A percentile compares a stretch with the other conserved stretches of the same genome.
Conservation (phyloP, 2,329 filamentous ascomycete genomes). For the Aureobasidium sp. region DNA sequence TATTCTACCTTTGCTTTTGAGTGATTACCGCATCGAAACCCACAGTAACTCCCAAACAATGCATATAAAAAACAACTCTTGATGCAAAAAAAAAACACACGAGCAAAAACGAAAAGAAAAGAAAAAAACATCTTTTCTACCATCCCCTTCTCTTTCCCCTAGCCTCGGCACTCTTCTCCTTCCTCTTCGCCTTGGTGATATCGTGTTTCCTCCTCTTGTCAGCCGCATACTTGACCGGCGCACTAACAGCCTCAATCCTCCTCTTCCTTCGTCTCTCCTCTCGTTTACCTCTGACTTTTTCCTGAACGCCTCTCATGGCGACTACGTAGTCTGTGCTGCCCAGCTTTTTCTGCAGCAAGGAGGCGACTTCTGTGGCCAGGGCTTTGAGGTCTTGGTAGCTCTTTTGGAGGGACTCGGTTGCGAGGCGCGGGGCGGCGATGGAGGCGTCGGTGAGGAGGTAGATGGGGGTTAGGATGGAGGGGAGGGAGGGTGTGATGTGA, state of each 20-base stretch:
- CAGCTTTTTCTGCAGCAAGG: slow-evolving; percentile 74
- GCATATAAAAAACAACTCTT: background rate
- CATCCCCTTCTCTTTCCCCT: slow-evolving; percentile 65
- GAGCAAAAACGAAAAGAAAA: background rate
- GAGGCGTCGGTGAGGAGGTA: slow-evolving; percentile 78
- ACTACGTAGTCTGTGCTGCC: slow-evolving; percentile 75
- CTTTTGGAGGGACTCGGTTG: slow-evolving; percentile 61
- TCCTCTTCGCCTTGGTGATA: slow-evolving; percentile 74
- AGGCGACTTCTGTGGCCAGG: slow-evolving; percentile 70
- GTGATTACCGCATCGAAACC: background rate
- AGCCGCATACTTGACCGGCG: slow-evolving; percentile 69
- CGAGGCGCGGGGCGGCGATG: slow-evolving; percentile 46
- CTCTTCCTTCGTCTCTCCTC: slow-evolving; percentile 74
- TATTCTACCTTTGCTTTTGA: background rate
- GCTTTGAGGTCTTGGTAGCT: slow-evolving; percentile 64
- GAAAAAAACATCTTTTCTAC: slow-evolving; percentile 30
- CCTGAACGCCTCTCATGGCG: slow-evolving; percentile 64
- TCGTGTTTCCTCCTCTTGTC: slow-evolving; percentile 80
- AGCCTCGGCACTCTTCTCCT: slow-evolving; percentile 68
- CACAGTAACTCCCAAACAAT: background rate
- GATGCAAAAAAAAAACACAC: background rate
- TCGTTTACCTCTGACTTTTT: slow-evolving; percentile 63
- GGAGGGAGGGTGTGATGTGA: slow-evolving; percentile 56
- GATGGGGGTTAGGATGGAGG: slow-evolving; percentile 59
- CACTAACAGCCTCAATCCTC: slow-evolving; percentile 76